phyloP scores from a whole-genome alignment of 2,329 filamentous ascomycete species.

The Bipolaris cookei region DNA sequence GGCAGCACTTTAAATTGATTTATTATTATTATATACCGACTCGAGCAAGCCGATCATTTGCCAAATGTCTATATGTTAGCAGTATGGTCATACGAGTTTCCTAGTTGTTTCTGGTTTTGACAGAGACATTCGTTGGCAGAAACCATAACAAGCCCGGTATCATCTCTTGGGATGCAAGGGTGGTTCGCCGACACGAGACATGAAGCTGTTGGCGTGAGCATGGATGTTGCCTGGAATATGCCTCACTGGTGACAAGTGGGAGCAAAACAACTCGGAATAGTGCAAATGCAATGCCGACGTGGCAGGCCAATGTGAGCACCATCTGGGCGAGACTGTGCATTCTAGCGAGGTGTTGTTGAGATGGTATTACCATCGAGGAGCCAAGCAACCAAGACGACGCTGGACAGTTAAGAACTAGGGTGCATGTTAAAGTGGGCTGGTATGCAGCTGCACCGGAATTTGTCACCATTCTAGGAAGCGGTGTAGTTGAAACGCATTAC shows the following conservation, averaged over 20 bases:
- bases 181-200: neutral
- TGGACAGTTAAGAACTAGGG: neutral
- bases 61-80: neutral
- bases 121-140: neutral
- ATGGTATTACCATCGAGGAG: neutral
- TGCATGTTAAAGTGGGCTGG: neutral
- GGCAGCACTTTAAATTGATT: too few relatives aligned
- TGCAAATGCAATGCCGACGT: neutral
- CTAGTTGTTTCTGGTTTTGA: too few relatives aligned
- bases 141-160: neutral
- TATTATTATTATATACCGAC: too few relatives aligned
- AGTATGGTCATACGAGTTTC: neutral
- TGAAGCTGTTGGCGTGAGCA: neutral
- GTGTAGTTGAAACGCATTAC: neutral
- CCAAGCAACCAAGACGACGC: neutral
- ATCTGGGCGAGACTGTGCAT: too few relatives aligned
- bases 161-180: neutral
- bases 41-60: neutral
- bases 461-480: conserved; percentile 7
- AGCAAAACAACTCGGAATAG: neutral
- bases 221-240: neutral
- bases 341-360: neutral
- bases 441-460: conserved; percentile 2
- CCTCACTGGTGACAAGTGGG: neutral
- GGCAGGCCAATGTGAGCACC: too few relatives aligned